Evolutionary conservation across 306 rosid genomes (phyloP), one percentile per base, ranked within the genome.

Genomic region (Cicer cuneatum): DNA sequence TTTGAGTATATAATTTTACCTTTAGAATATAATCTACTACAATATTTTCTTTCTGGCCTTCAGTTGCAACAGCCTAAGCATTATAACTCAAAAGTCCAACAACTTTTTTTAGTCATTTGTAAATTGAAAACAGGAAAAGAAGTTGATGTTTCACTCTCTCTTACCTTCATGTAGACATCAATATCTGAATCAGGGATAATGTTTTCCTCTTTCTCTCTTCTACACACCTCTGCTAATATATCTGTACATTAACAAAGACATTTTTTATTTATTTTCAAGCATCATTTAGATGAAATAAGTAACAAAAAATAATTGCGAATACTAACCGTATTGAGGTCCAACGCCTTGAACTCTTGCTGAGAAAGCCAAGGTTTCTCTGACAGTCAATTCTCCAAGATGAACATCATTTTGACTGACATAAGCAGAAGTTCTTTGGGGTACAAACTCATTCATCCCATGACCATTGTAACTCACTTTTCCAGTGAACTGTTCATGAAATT

Each of bases 301-400:
- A 53, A 33, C 5, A 1, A 14, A 66, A 54, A 72, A n/a, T 35
- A 60, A 47, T 54, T 15, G 10, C 49, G 5, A 4, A 29, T 7
- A 42, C 92, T 64, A 45, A 85, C 96, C 96, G 74, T 88, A 88
- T 62, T 85, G 85, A 12, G 77, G 7, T 18, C 93, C 92, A 39
- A 88, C 86, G 40, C 93, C 96, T 85, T 90, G 96, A 48, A 88
- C 84, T 80, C 86, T 82, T 39, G 96, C 96, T 0, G 96, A 86
- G 83, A 90, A 90, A 16, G 84, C 88, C 78, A 90, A 69, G 38
- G 93, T 90, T 87, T 90, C 93, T 80, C 93, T 79, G 0, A 90
- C 93, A 1, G 93, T 90, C 88, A 90, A 71, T 78, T 87, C 88
- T 71, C 89, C 90, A 48, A 84, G 51, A 57, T 87, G 93, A 78